phyloP scores from a whole-genome alignment of 164 flowering plant genomes.

The Vitis rotundifolia region DNA sequence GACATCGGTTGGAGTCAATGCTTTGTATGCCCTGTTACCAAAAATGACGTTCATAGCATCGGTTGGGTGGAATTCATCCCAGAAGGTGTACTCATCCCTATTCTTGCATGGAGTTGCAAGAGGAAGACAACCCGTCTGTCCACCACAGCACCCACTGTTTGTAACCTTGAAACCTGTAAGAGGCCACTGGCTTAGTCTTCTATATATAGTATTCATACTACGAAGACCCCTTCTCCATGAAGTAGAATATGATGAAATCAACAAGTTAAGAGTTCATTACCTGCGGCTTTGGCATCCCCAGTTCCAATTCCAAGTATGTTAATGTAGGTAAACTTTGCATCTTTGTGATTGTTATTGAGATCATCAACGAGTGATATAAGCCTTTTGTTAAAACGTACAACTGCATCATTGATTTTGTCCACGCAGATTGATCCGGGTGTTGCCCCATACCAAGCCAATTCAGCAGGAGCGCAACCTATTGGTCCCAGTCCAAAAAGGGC shows the following conservation, averaged over 20 bases:
- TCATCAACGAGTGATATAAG: constrained; percentile 11
- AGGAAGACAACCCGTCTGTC: constrained; percentile 1
- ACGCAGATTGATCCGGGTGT: constrained; percentile 6
- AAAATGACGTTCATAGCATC: constrained; percentile 22
- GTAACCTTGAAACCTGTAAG: constrained; percentile 6
- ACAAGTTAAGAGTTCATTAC: background rate
- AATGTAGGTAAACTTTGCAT: constrained; percentile 18
- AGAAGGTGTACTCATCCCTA: constrained; percentile 8
- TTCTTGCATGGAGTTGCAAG: constrained; percentile 2
- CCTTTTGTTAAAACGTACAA: constrained; percentile 6
- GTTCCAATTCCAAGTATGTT: constrained; percentile 7
- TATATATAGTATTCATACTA: no score
- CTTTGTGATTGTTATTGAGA: constrained; percentile 5
- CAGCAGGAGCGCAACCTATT: constrained; percentile 12
- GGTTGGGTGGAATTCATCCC: constrained; percentile 34
- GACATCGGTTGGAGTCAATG: constrained; percentile 15
- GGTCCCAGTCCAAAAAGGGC: constrained; percentile 9
- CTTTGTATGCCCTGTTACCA: constrained; percentile 18
- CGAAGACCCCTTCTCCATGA: no score
- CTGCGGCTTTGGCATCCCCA: constrained; percentile 5
- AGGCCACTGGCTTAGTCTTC: no score
- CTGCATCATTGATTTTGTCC: constrained; percentile 14
- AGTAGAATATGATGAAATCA: no score
- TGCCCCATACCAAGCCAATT: background rate
- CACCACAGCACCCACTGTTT: background rate